phyloP scores from a whole-genome alignment of 192 early-diverging fungal species.

The Powellomyces hirtus region DNA sequence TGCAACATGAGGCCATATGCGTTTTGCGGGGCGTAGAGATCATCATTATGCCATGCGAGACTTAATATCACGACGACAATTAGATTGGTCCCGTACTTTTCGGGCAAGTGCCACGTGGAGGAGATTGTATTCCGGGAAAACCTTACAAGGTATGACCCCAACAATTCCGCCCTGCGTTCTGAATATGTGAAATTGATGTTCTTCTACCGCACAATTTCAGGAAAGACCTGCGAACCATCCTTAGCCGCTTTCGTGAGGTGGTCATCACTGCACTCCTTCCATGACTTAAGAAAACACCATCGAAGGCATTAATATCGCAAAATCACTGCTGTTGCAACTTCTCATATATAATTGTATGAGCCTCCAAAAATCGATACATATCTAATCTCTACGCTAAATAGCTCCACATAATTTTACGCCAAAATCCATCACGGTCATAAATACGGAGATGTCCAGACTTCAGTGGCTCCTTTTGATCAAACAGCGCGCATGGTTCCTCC shows the following conservation, averaged over 20 bases:
- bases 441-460: no score
- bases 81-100: conserved; percentile 73
- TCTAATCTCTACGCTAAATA: no score
- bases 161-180: no score
- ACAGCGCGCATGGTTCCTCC: conserved; percentile 11
- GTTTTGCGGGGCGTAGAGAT: neutral
- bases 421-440: no score
- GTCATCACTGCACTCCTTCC: conserved; percentile 27
- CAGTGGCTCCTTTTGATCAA: neutral
- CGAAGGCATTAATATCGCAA: neutral
- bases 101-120: conserved; percentile 74
- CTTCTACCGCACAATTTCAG: neutral
- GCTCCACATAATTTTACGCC: no score
- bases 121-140: conserved; percentile 73
- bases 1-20: neutral
- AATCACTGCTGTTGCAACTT: neutral
- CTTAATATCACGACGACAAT: no score
- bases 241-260: conserved; percentile 39
- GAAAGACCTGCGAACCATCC: conserved; percentile 37
- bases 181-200: neutral
- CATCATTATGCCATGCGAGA: neutral
- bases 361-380: no score
- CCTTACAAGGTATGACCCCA: conserved; percentile 42
- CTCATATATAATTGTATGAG: no score
- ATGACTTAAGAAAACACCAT: neutral